Conservation (phyloP, 306 rosid genomes). For the Abrus pulchellus region DNA sequence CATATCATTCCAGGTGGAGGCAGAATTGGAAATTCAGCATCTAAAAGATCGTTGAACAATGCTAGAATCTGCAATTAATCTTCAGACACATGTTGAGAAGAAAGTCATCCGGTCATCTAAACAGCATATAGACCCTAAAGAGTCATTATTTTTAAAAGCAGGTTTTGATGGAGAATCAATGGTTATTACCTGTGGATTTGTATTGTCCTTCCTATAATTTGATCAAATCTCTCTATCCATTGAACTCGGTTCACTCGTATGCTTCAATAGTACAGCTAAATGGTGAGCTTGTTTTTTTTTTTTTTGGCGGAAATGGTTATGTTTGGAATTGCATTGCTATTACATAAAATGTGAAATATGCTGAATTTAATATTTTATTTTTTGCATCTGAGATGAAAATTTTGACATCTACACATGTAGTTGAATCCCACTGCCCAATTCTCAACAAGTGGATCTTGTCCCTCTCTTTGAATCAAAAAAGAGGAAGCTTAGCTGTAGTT, state of each 20-base stretch:
- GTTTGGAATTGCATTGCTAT: conserved; percentile 44
- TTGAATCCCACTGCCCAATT: conserved; percentile 61
- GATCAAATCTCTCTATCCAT: conserved; percentile 57
- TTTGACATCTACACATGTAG: conserved; percentile 53
- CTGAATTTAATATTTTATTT: conserved; percentile 16
- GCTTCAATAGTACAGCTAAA: conserved; percentile 58
- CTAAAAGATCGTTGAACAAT: conserved; percentile 51
- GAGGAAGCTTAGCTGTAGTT: conserved; percentile 69
- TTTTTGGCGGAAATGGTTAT: conserved; percentile 60
- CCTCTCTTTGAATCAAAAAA: conserved; percentile 61
- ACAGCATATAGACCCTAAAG: conserved; percentile 52
- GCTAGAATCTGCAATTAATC: conserved; percentile 50
- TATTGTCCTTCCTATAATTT: conserved; percentile 62
- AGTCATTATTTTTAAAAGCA: conserved; percentile 58
- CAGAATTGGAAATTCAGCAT: conserved; percentile 62
- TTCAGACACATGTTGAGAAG: conserved; percentile 40
- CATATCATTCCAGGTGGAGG: conserved; percentile 53
- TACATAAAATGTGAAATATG: conserved; percentile 54
- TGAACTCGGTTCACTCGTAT: conserved; percentile 58
- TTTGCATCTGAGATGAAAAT: not conserved
- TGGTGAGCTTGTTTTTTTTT: conserved; percentile 58
- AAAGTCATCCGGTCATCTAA: conserved; percentile 44
- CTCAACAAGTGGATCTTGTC: conserved; percentile 57
- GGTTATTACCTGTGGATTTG: conserved; percentile 56
- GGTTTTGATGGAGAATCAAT: conserved; percentile 61